Percentiles rank a stretch among this genome's conserved stretches.
Conservation (phyloP, 2,329 filamentous ascomycete species). For the Tolypocladium endophyticum region DNA sequence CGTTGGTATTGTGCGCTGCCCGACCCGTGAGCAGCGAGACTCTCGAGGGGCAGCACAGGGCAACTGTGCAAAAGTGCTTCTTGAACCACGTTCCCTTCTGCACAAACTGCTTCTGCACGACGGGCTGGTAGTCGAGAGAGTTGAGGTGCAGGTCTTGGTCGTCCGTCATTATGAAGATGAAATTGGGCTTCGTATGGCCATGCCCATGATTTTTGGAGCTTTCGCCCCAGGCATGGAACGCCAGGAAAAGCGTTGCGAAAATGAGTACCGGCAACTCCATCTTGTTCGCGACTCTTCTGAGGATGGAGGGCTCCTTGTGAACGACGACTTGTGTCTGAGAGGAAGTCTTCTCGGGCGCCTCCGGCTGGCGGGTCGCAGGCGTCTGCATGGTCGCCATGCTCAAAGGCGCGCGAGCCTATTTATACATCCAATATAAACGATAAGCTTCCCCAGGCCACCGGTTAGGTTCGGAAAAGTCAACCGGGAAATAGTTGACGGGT, state of each 20-base stretch:
- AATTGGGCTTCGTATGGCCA: slow-evolving; percentile 29
- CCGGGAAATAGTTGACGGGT: not conserved
- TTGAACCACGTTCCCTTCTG: slow-evolving; percentile 48
- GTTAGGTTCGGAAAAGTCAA: not conserved
- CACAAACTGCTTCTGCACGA: slow-evolving; percentile 42
- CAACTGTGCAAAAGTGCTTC: slow-evolving; percentile 56
- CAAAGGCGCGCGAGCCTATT: not conserved
- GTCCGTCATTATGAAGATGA: slow-evolving; percentile 58
- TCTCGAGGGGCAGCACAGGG: slow-evolving; percentile 57
- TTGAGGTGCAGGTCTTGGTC: slow-evolving; percentile 55
- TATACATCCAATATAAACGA: not conserved
- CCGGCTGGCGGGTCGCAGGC: not conserved
- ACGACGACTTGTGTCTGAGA: not conserved
- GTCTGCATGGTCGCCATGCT: not conserved
- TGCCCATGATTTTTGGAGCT: not conserved
- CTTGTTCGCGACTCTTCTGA: not conserved
- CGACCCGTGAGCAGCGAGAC: slow-evolving; percentile 56
- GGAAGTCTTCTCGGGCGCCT: not conserved
- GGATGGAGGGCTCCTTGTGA: not conserved
- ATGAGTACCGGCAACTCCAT: not conserved
- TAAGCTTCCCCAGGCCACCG: not conserved
- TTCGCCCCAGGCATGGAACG: not conserved
- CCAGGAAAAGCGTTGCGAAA: not conserved
- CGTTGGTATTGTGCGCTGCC: slow-evolving; percentile 60
- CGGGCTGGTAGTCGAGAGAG: slow-evolving; percentile 51